These are phyloP conservation scores for Hymenoscyphus infarciens DNA, from an alignment of 2,329 filamentous ascomycete species.

Conservation along the genomic window DNA sequence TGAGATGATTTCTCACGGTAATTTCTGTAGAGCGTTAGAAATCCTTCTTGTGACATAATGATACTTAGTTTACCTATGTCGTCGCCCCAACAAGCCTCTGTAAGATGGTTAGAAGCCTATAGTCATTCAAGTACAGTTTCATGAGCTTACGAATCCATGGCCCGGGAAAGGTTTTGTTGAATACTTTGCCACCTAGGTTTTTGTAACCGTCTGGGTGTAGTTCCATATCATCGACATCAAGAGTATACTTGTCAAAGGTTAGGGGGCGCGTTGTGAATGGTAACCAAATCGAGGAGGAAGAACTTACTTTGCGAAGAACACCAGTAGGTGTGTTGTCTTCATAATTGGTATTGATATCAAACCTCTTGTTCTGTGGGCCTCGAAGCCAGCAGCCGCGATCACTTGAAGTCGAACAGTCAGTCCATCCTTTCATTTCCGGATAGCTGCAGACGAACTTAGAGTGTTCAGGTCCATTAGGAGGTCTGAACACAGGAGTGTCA, in stretches of 20 bases:
- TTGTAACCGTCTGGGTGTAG: conserved; percentile 1
- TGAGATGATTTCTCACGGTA: conserved; percentile 12
- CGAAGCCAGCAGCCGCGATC: conserved; percentile 11
- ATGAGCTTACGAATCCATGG: conserved; percentile 14
- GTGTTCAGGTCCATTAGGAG: conserved; percentile 4
- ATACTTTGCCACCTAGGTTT: conserved; percentile 12
- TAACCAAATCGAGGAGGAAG: too few species aligned
- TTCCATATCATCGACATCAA: conserved; percentile 8
- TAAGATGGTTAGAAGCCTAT: neutral
- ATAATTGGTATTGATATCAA: conserved; percentile 13
- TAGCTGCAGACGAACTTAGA: conserved; percentile 9
- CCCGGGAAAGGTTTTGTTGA: conserved; percentile 14
- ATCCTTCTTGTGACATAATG: neutral
- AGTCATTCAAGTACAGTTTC: too few species aligned
- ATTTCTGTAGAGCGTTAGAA: conserved; percentile 8
- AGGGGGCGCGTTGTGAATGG: neutral
- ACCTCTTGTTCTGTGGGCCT: neutral
- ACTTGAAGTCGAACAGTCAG: conserved; percentile 4
- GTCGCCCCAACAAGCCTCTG: conserved; percentile 18
- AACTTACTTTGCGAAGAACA: conserved; percentile 7
- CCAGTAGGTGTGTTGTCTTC: conserved; percentile 8
- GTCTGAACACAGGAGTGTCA: neutral
- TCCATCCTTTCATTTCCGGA: conserved; percentile 6
- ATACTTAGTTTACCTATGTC: conserved; percentile 2
- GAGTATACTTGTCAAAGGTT: conserved; percentile 4